A percentile compares a stretch with the other conserved stretches of the same genome.
Evolutionary conservation across 2,329 filamentous ascomycete species (phyloP).

Genomic region (Claviceps humidiphila): DNA sequence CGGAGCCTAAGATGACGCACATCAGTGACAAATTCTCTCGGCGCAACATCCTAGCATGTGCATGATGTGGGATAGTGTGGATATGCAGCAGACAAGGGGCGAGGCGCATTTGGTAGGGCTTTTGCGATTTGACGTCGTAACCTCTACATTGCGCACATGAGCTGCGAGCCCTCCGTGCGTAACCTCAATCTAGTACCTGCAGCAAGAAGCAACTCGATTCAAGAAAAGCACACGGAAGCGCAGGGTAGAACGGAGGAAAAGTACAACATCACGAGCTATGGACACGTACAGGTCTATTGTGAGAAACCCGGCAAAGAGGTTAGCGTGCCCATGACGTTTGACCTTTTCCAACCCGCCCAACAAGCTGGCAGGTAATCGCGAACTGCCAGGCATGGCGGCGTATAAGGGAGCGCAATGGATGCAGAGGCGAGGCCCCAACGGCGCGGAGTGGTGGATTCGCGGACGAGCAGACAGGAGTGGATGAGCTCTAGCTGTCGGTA

Average conservation of each 20-base stretch:
- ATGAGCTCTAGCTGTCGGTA: too few relatives aligned
- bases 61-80: background rate
- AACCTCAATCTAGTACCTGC: background rate
- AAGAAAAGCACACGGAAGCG: too few relatives aligned
- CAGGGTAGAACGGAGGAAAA: background rate
- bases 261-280: background rate
- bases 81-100: too few relatives aligned
- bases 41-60: background rate
- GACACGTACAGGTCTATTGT: slow-evolving; percentile 54
- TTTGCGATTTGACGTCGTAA: background rate
- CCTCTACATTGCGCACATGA: background rate
- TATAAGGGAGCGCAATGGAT: background rate
- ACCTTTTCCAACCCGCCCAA: slow-evolving; percentile 51
- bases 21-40: background rate
- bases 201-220: background rate
- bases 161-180: background rate
- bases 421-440: background rate
- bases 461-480: too few relatives aligned
- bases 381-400: slow-evolving; percentile 47
- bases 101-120: background rate
- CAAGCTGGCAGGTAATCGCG: slow-evolving; percentile 58
- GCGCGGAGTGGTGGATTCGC: too few relatives aligned
- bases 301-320: slow-evolving; percentile 44
- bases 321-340: slow-evolving; percentile 41
- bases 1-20: slow-evolving; percentile 39